Evolutionary conservation across 2,329 filamentous ascomycete species (phyloP).

Genomic region (Atkinsonella texensis): DNA sequence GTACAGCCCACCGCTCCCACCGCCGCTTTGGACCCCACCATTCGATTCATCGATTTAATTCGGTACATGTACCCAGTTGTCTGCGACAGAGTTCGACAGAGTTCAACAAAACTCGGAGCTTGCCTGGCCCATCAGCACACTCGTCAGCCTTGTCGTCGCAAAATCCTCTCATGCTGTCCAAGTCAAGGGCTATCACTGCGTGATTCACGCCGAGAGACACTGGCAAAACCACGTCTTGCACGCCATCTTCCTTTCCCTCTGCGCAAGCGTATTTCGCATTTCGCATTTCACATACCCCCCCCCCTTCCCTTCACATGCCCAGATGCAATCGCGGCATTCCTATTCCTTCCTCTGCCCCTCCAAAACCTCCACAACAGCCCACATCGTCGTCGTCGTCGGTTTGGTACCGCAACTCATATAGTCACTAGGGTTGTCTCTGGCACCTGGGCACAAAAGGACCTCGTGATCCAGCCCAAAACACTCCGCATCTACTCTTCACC

Average conservation of each 20-base stretch:
- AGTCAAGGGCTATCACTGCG: neutral
- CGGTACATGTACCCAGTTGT: neutral
- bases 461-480: neutral
- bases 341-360: conserved; percentile 2
- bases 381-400: conserved; percentile 2
- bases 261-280: neutral
- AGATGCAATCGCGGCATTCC: conserved; percentile 1
- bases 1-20: neutral
- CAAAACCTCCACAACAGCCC: conserved; percentile 4
- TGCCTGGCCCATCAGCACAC: neutral
- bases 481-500: neutral
- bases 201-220: neutral
- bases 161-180: neutral
- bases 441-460: neutral
- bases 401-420: neutral
- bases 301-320: neutral
- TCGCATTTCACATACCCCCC: neutral
- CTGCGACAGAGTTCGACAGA: neutral
- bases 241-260: neutral
- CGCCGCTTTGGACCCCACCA: neutral
- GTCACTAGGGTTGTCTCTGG: neutral
- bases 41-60: neutral
- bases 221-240: neutral
- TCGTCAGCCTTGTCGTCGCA: neutral
- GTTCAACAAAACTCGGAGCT: neutral